These are phyloP conservation scores for Penicillium tannophilum DNA, from an alignment of 495 filamentous ascomycete species.

Conservation along the genomic window DNA sequence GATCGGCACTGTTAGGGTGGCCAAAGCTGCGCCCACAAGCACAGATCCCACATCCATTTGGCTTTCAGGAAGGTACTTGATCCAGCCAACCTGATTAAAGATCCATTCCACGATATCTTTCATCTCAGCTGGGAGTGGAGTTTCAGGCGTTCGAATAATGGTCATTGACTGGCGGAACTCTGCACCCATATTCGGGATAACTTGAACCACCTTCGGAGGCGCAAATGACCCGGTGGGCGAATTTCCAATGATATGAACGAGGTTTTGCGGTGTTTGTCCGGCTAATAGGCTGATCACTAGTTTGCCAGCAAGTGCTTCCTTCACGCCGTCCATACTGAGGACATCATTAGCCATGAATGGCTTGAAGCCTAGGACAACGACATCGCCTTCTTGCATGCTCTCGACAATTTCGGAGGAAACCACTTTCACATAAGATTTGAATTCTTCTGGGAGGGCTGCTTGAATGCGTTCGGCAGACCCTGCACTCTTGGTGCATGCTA, in stretches of 20 bases:
- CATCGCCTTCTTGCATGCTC: slow-evolving; percentile 33
- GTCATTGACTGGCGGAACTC: slow-evolving; percentile 39
- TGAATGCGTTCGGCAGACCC: slow-evolving; percentile 26
- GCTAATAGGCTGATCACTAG: slow-evolving; percentile 83
- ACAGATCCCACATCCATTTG: slow-evolving; percentile 36
- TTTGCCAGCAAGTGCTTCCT: slow-evolving; percentile 62
- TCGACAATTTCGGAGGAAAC: slow-evolving; percentile 23
- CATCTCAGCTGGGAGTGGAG: slow-evolving; percentile 13
- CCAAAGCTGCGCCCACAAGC: slow-evolving; percentile 35
- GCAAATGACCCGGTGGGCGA: slow-evolving; percentile 2
- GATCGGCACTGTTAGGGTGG: slow-evolving; percentile 35
- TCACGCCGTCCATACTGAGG: slow-evolving; percentile 27
- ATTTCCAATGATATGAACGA: slow-evolving; percentile 61
- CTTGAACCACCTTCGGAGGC: slow-evolving; percentile 32
- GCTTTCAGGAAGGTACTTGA: slow-evolving; percentile 31
- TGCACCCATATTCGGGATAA: slow-evolving; percentile 40
- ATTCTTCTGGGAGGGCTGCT: slow-evolving; percentile 13
- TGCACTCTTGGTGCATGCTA: slow-evolving; percentile 34
- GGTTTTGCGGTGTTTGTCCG: slow-evolving; percentile 69
- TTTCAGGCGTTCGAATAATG: slow-evolving; percentile 29
- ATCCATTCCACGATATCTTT: slow-evolving; percentile 29
- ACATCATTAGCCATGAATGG: slow-evolving; percentile 38
- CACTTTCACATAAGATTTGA: slow-evolving; percentile 21
- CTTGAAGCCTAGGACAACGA: slow-evolving; percentile 41
- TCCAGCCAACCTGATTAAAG: slow-evolving; percentile 33